Percentiles rank a stretch among this genome's conserved stretches.
These are phyloP conservation scores for Mucor plumbeus DNA, from an alignment of 371 early-diverging fungal species.

Conservation along the genomic window DNA sequence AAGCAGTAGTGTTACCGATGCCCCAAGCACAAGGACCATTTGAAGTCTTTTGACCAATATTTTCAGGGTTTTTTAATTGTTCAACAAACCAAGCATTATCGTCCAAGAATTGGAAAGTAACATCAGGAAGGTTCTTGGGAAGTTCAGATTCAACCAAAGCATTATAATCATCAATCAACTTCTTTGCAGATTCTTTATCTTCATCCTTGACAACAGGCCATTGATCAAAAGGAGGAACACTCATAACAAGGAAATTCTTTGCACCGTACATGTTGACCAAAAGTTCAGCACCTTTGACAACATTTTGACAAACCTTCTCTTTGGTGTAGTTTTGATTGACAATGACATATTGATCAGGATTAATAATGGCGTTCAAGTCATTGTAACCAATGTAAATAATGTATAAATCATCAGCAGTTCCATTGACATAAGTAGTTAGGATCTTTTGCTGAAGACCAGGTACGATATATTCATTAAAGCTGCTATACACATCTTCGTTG, in stretches of 20 bases:
- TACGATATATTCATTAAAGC: slow-evolving; percentile 25
- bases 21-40: slow-evolving; percentile 34
- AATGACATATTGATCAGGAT: slow-evolving; percentile 26
- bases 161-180: slow-evolving; percentile 25
- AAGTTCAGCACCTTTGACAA: slow-evolving; percentile 13
- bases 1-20: slow-evolving; percentile 29
- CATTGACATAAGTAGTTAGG: slow-evolving; percentile 9
- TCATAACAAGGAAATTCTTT: slow-evolving; percentile 25
- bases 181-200: slow-evolving; percentile 10
- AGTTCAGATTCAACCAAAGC: slow-evolving; percentile 10
- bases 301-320: slow-evolving; percentile 22
- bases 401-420: slow-evolving; percentile 23
- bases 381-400: slow-evolving; percentile 36
- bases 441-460: slow-evolving; percentile 31
- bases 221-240: slow-evolving; percentile 24
- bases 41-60: slow-evolving; percentile 14
- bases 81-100: slow-evolving; percentile 12
- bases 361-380: slow-evolving; percentile 32
- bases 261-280: slow-evolving; percentile 23
- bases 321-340: slow-evolving; percentile 19
- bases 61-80: slow-evolving; percentile 21
- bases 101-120: slow-evolving; percentile 17
- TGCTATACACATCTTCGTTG: slow-evolving; percentile 29
- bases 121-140: slow-evolving; percentile 16
- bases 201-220: slow-evolving; percentile 26